Evolutionary conservation across 805 yeast genomes (phyloP), one percentile per base, ranked within the genome.

Genomic region (Lachancea meyersii): DNA sequence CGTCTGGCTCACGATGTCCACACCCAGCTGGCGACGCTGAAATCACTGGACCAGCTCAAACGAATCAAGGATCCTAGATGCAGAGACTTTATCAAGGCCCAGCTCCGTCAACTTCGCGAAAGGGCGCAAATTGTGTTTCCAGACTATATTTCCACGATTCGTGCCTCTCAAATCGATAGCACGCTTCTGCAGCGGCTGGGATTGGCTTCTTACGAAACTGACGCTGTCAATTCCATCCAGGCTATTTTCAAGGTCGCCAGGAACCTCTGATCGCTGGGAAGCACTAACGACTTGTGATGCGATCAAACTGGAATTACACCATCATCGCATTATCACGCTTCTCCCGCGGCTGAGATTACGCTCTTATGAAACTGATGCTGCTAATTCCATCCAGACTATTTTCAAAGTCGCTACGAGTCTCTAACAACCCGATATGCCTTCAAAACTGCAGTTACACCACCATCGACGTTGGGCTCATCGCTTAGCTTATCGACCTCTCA

Each of bases 41-140:
- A 60, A 40, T 59, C 63, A 1, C 39, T 61, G 21, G 62, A 54
- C 34, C 50, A 45, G 11, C 40, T 54, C 40, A 57, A 59, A 34
- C 51, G 58, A 36, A 49, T 60, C 13, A 52, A 53, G 31, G 57
- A 57, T 34, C 44, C 39, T 23, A 34, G 47, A 5, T 31, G 42
- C 9, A 57, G 52, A 31, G 23, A 37, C 10, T 14, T 31, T n/a
- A 50, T 60, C 2, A 59, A 55, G 37, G 8, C 27, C 9, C 40
- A 46, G 20, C 40, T 58, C 13, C 46, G 37, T 11, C 37, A 38
- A 6, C 31, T 55, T 23, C 53, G 64, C 35, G 55, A 48, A 3
- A 17, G 31, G 7, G 57, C 61, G 40, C 61, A 56, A 36, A 48
- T 45, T 19, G 10, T 18, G 13, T 36, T 36, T 17, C 23, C 18